A percentile compares a stretch with the other conserved stretches of the same genome.
Evolutionary conservation across 352 stramenopile genomes (phyloP).

Genomic region (Globisporangium sylvaticum): DNA sequence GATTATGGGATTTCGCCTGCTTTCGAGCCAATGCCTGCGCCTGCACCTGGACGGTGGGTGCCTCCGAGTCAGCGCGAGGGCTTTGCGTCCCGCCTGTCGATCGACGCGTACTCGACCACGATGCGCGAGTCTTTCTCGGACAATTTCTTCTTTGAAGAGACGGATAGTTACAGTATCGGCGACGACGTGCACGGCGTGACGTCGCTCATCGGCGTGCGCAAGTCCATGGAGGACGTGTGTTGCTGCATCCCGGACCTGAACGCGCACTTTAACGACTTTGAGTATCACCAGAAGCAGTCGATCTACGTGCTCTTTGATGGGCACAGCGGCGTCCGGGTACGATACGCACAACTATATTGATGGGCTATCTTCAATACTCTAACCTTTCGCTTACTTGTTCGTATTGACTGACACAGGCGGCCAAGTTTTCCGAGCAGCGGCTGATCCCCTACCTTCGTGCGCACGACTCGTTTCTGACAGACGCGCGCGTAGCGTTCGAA

Average conservation of each 20-base stretch:
- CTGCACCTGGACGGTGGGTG: slow-evolving; percentile 43
- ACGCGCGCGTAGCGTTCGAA: slow-evolving; percentile 60
- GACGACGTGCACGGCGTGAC: slow-evolving; percentile 74
- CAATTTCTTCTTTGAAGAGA: slow-evolving; percentile 56
- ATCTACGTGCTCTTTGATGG: slow-evolving; percentile 85
- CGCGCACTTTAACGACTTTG: slow-evolving; percentile 29
- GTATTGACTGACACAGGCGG: slow-evolving; percentile 33
- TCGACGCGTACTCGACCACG: slow-evolving; percentile 42
- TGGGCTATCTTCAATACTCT: background rate
- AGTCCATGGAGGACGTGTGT: slow-evolving; percentile 78
- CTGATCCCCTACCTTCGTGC: slow-evolving; percentile 64
- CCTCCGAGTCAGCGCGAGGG: slow-evolving; percentile 55
- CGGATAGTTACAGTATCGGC: slow-evolving; percentile 62
- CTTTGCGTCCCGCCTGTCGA: slow-evolving; percentile 37
- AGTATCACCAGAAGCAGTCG: slow-evolving; percentile 50
- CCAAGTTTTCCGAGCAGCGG: slow-evolving; percentile 69
- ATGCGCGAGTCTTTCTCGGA: slow-evolving; percentile 53
- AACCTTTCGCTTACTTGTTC: background rate
- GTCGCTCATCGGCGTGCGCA: slow-evolving; percentile 74
- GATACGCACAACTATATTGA: background rate
- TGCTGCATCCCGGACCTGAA: slow-evolving; percentile 78
- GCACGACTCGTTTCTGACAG: slow-evolving; percentile 59
- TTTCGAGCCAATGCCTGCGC: slow-evolving; percentile 32
- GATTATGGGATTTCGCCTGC: slow-evolving; percentile 27
- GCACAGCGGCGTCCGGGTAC: slow-evolving; percentile 72